Base-by-base conservation (phyloP, 345 rosid species). In the Diplotaxis tenuifolia region DNA sequence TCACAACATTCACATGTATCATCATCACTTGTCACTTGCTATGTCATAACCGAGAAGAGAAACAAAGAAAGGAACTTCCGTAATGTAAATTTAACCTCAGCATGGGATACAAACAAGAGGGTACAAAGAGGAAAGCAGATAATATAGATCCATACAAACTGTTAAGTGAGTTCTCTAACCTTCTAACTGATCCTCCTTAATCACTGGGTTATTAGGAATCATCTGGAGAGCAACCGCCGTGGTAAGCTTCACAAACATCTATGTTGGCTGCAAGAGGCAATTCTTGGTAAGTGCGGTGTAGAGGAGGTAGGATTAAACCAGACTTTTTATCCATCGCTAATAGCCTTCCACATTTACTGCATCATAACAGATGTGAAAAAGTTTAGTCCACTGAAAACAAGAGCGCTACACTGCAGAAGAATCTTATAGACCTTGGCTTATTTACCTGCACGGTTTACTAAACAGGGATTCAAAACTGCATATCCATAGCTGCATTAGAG, bases 401-500 rank as follows among this genome's bases (percentile, higher is more conserved):
- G 54, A 5, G 6, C 18, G 6, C 25, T 40, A 10, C 9, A 60
- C 31, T 22, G 9, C 38, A 21, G 12, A 54, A 65, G 65, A 70
- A 7, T 52, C 36, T 29, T 21, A 64, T 70, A 68, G 72, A 23
- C 36, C n/a, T 36, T 59, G 60, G 54, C 9, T 25, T 45, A 32
- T 34, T 74, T 1, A 89, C 97, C 88, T 83, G 96, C 96, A 92
- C 34, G 79, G 80, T 83, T 88, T 86, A 68, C 83, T 73, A 72
- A 88, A 88, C 14, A 95, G 58, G 59, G 88, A 85, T 70, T 88
- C 90, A 75, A 89, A 89, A 83, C 87, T 86, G 86, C 93, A 84
- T 42, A 91, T 82, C 98, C 96, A 95, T 81, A 63, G 86, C 99
- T 88, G 58, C 53, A 72, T 54, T 45, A 78, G 70, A 70, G 67